Base-by-base conservation (phyloP, 2,329 filamentous ascomycete species). In the Biscogniauxia marginata region DNA sequence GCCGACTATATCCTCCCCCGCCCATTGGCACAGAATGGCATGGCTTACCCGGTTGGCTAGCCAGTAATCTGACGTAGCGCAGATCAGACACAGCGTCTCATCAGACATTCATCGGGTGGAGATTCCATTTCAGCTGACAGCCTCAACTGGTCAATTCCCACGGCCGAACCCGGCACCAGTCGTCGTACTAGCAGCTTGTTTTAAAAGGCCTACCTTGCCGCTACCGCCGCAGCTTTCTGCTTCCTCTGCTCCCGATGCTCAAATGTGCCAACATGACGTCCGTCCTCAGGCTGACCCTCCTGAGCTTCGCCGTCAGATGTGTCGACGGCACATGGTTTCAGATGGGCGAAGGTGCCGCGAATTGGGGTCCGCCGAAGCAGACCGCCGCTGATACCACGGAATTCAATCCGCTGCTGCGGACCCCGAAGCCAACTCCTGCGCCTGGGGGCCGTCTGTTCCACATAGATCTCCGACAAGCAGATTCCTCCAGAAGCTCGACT, bases 391-490 rank as follows among this genome's bases (percentile, higher is more conserved):
- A 55, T 46, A 50, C 58, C 23, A 52, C 56, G 24, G 58, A 56
- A 20, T 53, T 60, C 51, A 61, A 63, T 59, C 56, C 64, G 60
- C 54, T 58, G 54, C 63, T 59, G 63, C 68, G 65, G 68, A 44
- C 59, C 3, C 65, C 69, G 49, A 67, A 64, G 55, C 69, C 65
- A 50, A 71, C 69, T 47, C 56, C 68, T 58, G 63, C 63, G 39
- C 69, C 67, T 53, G 62, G 53, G 24, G 59, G 61, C 55, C 56
- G 44, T 52, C 59, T 56, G 51, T 49, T 57, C 34, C 61, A 64
- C 49, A 44, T 59, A 54, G 67, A 68, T 52, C 59, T 70, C 54
- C 58, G 62, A 57, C 61, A 60, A 52, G 58, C 65, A 54, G 65
- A 65, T 39, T 58, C 60, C 22, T 56, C 53, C 25, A 57, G 49